Conservation (phyloP, 78 protist genomes). For the Guillardia theta region DNA sequence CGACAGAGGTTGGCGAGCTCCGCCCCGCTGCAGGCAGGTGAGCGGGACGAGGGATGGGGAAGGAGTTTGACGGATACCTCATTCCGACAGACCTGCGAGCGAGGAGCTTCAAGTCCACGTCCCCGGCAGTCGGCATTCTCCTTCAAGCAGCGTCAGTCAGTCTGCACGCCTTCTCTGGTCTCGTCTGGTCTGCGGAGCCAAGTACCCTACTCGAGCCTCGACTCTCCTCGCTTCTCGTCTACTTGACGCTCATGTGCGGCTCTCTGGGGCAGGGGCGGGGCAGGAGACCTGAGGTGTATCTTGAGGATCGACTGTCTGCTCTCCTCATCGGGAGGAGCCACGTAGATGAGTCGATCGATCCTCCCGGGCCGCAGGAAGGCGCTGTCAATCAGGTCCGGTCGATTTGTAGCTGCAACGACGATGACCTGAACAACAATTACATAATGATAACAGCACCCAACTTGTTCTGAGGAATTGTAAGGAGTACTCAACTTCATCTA, state of each 20-base stretch:
- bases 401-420: background rate
- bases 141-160: too few relatives aligned
- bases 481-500: too few relatives aligned
- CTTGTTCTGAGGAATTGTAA: too few relatives aligned
- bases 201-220: background rate
- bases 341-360: constrained; percentile 42
- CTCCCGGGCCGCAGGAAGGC: constrained; percentile 33
- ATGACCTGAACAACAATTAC: background rate
- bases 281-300: background rate
- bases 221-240: background rate
- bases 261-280: too few relatives aligned
- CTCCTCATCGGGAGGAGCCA: constrained; percentile 28
- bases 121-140: too few relatives aligned
- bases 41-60: background rate
- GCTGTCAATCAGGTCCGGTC: constrained; percentile 12
- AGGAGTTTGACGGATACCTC: background rate
- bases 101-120: background rate
- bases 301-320: background rate
- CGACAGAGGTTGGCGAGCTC: constrained; percentile 89
- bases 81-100: background rate
- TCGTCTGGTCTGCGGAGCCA: too few relatives aligned
- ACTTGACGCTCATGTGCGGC: background rate
- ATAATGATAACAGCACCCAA: too few relatives aligned
- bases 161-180: too few relatives aligned
- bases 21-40: constrained; percentile 90